These are phyloP conservation scores for Thymus mandschuricus DNA, from an alignment of 257 asterid species.

Conservation along the genomic window DNA sequence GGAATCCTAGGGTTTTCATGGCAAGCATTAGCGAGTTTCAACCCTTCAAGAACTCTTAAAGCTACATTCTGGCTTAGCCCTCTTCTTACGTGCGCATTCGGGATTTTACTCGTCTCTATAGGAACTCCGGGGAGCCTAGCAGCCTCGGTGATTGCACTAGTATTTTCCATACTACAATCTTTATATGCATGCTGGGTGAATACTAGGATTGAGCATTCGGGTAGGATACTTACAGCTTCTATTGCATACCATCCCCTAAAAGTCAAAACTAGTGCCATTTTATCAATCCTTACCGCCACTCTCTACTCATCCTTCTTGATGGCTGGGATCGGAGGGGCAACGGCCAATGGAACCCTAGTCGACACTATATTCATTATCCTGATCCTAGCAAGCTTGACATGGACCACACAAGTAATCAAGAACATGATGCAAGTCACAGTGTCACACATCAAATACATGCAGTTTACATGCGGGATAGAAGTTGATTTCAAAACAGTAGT, in stretches of 20 bases:
- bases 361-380: slow-evolving; percentile 47
- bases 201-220: slow-evolving; percentile 46
- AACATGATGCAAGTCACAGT: slow-evolving; percentile 51
- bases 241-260: slow-evolving; percentile 44
- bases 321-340: slow-evolving; percentile 59
- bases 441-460: slow-evolving; percentile 55
- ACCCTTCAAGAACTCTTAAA: slow-evolving; percentile 46
- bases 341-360: slow-evolving; percentile 34
- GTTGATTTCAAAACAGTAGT: slow-evolving; percentile 41
- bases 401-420: slow-evolving; percentile 56
- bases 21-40: slow-evolving; percentile 42
- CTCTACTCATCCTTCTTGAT: slow-evolving; percentile 46
- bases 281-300: slow-evolving; percentile 35
- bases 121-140: slow-evolving; percentile 56
- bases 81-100: slow-evolving; percentile 49
- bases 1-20: slow-evolving; percentile 49
- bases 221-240: slow-evolving; percentile 42
- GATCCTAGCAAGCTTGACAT: slow-evolving; percentile 52
- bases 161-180: slow-evolving; percentile 46
- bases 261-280: slow-evolving; percentile 32
- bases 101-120: slow-evolving; percentile 51
- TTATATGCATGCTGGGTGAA: slow-evolving; percentile 64
- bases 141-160: slow-evolving; percentile 40
- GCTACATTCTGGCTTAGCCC: slow-evolving; percentile 65
- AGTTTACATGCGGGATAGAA: slow-evolving; percentile 47